Evolutionary conservation across 129 eudicot species (phyloP).

Genomic region (Scalesia atractyloides): DNA sequence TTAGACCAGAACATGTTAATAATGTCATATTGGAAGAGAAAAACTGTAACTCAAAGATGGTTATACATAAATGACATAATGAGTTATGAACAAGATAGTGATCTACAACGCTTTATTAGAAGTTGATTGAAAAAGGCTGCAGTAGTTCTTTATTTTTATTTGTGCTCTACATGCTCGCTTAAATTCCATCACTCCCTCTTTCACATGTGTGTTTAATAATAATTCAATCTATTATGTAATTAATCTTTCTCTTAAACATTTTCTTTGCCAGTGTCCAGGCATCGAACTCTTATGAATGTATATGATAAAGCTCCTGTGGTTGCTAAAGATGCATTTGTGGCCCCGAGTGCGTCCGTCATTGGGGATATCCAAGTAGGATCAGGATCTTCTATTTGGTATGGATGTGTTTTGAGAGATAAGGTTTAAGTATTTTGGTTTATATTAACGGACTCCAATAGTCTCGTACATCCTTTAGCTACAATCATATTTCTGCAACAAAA

Average conservation of each 20-base stretch:
- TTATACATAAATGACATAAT: not conserved
- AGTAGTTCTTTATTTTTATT: not conserved
- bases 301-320: conserved; percentile 71
- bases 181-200: not conserved
- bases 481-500: not conserved
- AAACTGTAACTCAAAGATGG: not conserved
- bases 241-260: not conserved
- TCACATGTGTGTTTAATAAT: not conserved
- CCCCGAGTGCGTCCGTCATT: conserved; percentile 79
- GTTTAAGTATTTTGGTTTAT: conserved; percentile 3
- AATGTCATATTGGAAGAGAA: not conserved
- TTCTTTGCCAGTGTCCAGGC: conserved; percentile 66
- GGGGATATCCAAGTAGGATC: conserved; percentile 74
- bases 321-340: conserved; percentile 80
- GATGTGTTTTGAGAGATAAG: conserved; percentile 81
- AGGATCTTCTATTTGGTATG: conserved; percentile 84
- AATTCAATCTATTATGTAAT: conserved; percentile 3
- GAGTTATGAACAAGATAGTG: not conserved
- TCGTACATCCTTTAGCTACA: not conserved
- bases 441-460: not conserved
- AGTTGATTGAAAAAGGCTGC: no score
- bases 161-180: not conserved
- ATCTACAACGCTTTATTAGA: no score
- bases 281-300: conserved; percentile 74
- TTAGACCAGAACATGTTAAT: not conserved